These are phyloP conservation scores for Trametes hirsuta DNA, from an alignment of 1,284 basidiomycete genomes.

Conservation along the genomic window DNA sequence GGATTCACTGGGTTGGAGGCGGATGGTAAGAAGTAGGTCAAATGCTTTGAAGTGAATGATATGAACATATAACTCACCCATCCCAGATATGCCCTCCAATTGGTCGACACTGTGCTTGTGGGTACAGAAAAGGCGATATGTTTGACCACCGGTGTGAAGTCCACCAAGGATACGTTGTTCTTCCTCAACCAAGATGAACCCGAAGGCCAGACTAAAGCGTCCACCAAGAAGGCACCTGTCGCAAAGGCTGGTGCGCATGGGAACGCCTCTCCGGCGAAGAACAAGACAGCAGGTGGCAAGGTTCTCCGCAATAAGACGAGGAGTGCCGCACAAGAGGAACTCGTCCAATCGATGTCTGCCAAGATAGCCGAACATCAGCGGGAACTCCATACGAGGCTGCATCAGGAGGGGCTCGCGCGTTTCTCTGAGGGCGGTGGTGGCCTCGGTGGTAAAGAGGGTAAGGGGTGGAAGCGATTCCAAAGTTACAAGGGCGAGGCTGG, in stretches of 20 bases:
- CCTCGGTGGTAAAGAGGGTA: constrained; percentile 80
- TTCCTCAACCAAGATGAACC: constrained; percentile 68
- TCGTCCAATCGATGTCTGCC: constrained; percentile 66
- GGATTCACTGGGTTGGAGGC: constrained; percentile 87
- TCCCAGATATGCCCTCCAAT: constrained; percentile 82
- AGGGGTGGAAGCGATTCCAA: constrained; percentile 94
- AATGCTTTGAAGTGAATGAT: background rate
- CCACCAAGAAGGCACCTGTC: constrained; percentile 58
- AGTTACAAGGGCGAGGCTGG: constrained; percentile 95
- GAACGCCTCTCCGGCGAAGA: constrained; percentile 60
- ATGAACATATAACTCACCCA: background rate
- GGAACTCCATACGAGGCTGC: constrained; percentile 81
- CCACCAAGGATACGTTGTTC: constrained; percentile 87
- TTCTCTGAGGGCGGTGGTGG: constrained; percentile 80
- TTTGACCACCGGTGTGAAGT: constrained; percentile 85
- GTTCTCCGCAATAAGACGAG: constrained; percentile 85
- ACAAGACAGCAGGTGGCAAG: constrained; percentile 80
- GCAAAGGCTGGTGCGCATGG: constrained; percentile 56
- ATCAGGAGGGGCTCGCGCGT: constrained; percentile 82
- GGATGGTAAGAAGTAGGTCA: constrained; percentile 72
- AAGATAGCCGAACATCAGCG: constrained; percentile 89
- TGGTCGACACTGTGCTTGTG: constrained; percentile 89
- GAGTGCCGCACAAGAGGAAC: constrained; percentile 79
- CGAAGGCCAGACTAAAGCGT: constrained; percentile 56
- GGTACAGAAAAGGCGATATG: constrained; percentile 69